Conservation (phyloP, 768 basidiomycete genomes). For the Amanita pallidorosea region DNA sequence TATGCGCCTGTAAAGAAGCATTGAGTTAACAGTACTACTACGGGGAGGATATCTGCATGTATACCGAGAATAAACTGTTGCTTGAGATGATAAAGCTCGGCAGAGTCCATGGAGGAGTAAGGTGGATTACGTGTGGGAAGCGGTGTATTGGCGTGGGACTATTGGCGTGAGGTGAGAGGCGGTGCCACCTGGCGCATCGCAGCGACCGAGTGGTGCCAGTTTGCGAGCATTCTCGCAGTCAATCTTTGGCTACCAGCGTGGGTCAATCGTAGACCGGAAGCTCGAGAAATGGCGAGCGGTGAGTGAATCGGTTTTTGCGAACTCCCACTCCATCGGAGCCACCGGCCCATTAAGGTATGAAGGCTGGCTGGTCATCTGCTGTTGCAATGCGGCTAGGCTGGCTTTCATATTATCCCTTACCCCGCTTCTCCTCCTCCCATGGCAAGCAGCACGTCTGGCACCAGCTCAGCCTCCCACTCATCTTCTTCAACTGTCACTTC, state of each 20-base stretch:
- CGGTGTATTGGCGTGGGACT: not conserved
- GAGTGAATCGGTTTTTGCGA: not conserved
- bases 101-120: constrained; percentile 20
- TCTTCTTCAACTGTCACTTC: not conserved
- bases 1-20: constrained; percentile 45
- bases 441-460: not conserved
- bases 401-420: not conserved
- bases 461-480: not conserved
- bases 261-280: not conserved
- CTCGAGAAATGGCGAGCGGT: not conserved
- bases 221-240: not conserved
- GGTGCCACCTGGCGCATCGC: not conserved
- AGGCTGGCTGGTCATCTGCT: not conserved
- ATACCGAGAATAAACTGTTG: constrained; percentile 72
- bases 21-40: not conserved
- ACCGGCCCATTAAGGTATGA: not conserved
- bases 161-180: too few relatives aligned
- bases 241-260: not conserved
- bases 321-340: not conserved
- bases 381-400: not conserved
- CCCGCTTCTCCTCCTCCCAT: not conserved
- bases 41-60: constrained; percentile 5
- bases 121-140: not conserved
- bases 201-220: not conserved
- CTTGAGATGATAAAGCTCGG: constrained; percentile 56